phyloP scores from a whole-genome alignment of 83 land plant genomes.

The Picea abies region DNA sequence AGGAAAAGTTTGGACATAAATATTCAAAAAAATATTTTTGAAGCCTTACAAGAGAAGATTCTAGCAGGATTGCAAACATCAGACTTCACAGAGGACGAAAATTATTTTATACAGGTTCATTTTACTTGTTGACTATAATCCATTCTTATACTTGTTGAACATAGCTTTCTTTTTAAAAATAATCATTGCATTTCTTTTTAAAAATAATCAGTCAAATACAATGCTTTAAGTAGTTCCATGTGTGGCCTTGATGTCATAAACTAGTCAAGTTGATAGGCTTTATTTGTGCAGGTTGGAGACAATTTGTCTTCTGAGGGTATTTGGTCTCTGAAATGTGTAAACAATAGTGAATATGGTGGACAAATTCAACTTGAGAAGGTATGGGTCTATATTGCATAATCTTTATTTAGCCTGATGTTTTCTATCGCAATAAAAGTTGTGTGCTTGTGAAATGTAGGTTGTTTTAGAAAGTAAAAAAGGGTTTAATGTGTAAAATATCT shows the following conservation, averaged over 20 bases:
- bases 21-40: not conserved
- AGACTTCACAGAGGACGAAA: not conserved
- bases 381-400: not conserved
- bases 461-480: not conserved
- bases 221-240: not conserved
- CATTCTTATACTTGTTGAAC: not conserved
- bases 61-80: not conserved
- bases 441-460: not conserved
- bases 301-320: not conserved
- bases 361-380: conserved; percentile 2
- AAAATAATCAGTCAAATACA: not conserved
- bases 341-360: not conserved
- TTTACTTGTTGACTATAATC: not conserved
- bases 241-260: not conserved
- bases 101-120: not conserved
- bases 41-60: not conserved
- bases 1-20: not conserved
- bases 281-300: not conserved
- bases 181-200: not conserved
- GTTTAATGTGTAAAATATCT: not conserved
- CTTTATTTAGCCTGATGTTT: not conserved
- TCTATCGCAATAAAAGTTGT: not conserved
- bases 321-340: not conserved
- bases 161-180: not conserved
- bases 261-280: not conserved